phyloP scores from a whole-genome alignment of 2,329 filamentous ascomycete genomes.

The Periconia sp. region DNA sequence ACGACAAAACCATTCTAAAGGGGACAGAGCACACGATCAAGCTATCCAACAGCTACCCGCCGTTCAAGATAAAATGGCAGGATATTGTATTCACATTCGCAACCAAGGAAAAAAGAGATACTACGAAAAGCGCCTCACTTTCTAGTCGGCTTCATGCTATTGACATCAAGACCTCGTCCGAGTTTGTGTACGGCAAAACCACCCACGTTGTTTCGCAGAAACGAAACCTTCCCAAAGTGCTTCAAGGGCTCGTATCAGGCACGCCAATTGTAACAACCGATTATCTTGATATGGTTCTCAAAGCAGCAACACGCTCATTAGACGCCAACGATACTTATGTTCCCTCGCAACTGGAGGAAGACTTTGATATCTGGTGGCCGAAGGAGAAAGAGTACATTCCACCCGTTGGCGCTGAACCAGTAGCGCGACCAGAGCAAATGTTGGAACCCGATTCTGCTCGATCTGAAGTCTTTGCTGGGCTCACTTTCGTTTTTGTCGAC shows the following conservation, averaged over 20 bases:
- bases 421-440: conserved; percentile 65
- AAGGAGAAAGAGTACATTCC: conserved; percentile 72
- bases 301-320: conserved; percentile 53
- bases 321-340: conserved; percentile 49
- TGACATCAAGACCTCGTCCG: conserved; percentile 82
- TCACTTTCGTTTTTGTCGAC: conserved; percentile 87
- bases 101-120: conserved; percentile 66
- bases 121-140: conserved; percentile 53
- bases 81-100: conserved; percentile 82
- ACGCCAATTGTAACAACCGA: conserved; percentile 72
- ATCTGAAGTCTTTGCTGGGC: conserved; percentile 76
- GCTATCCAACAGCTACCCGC: conserved; percentile 69
- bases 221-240: conserved; percentile 82
- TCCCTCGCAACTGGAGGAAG: conserved; percentile 67
- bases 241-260: conserved; percentile 83
- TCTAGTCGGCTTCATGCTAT: conserved; percentile 71
- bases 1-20: conserved; percentile 26
- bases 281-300: conserved; percentile 73
- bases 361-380: conserved; percentile 82
- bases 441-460: conserved; percentile 71
- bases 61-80: conserved; percentile 74
- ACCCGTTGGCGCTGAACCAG: conserved; percentile 72
- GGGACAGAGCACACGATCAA: conserved; percentile 62
- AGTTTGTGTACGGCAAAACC: conserved; percentile 70
- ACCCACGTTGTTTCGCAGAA: conserved; percentile 90